Evolutionary conservation across 225 moss, liverwort and hornwort genomes (phyloP).

Genomic region (Lunularia cruciata): DNA sequence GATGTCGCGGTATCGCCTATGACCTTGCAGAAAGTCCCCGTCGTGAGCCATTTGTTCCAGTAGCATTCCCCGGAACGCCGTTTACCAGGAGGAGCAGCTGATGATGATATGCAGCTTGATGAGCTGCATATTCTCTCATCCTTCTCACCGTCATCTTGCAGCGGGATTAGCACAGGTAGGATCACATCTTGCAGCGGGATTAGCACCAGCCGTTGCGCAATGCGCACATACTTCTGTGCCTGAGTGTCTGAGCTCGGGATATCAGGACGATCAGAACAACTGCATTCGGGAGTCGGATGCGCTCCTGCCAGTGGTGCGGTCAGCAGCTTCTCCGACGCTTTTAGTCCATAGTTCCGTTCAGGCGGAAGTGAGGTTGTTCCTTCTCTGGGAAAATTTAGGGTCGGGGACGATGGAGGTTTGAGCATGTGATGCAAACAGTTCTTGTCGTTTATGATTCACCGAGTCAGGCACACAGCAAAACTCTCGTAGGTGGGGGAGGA

Average conservation of each 20-base stretch:
- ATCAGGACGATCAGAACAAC: conserved; percentile 8
- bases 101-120: conserved; percentile 16
- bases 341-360: conserved; percentile 7
- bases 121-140: conserved; percentile 12
- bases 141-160: conserved; percentile 10
- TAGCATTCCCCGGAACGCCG: too few relatives aligned
- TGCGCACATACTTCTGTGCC: not conserved
- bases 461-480: not conserved
- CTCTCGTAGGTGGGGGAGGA: not conserved
- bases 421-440: conserved; percentile 1
- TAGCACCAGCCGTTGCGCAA: not conserved
- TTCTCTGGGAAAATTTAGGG: not conserved
- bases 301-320: not conserved
- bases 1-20: not conserved
- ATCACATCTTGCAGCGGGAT: too few relatives aligned
- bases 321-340: conserved; percentile 3
- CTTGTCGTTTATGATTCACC: not conserved
- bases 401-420: too few relatives aligned
- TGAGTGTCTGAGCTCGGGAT: conserved; percentile 2
- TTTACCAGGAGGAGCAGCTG: too few relatives aligned
- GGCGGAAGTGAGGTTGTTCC: not conserved
- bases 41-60: not conserved
- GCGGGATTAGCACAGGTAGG: conserved; percentile 27
- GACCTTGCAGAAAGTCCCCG: not conserved
- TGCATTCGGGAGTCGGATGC: conserved; percentile 7